Evolutionary conservation across 2,329 filamentous ascomycete species (phyloP).

Genomic region (Colletotrichum tanaceti): DNA sequence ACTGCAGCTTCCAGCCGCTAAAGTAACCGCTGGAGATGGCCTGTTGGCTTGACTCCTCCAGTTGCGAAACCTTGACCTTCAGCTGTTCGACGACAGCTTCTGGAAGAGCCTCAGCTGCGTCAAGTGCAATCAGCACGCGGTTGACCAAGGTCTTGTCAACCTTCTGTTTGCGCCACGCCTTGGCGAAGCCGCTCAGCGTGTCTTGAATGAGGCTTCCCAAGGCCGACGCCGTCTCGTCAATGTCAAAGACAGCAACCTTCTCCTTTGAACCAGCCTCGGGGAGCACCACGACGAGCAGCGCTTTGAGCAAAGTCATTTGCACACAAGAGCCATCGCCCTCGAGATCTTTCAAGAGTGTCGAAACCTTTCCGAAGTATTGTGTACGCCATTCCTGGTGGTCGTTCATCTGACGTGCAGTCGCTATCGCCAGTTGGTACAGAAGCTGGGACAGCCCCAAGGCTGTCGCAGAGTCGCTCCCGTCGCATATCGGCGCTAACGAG

Average conservation of each 20-base stretch:
- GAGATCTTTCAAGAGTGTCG: conserved; percentile 42
- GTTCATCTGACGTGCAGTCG: conserved; percentile 57
- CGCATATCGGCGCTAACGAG: conserved; percentile 43
- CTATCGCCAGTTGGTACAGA: conserved; percentile 41
- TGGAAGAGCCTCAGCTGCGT: conserved; percentile 46
- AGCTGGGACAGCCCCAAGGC: conserved; percentile 27
- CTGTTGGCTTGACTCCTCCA: conserved; percentile 51
- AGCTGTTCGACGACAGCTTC: conserved; percentile 48
- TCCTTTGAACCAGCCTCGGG: conserved; percentile 45
- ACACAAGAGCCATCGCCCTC: conserved; percentile 45
- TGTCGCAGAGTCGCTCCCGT: conserved; percentile 13
- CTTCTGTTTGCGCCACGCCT: conserved; percentile 31
- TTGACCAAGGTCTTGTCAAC: conserved; percentile 23
- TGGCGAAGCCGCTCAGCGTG: conserved; percentile 27
- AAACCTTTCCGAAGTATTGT: conserved; percentile 52
- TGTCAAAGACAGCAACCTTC: conserved; percentile 13
- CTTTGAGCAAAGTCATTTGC: conserved; percentile 52
- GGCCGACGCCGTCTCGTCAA: not conserved
- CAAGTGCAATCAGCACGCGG: conserved; percentile 35
- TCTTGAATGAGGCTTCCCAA: conserved; percentile 26
- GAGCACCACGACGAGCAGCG: conserved; percentile 47
- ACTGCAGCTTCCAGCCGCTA: conserved; percentile 59
- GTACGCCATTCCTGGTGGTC: conserved; percentile 57
- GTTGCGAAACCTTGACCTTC: conserved; percentile 48
- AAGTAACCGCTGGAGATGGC: conserved; percentile 52